Conservation (phyloP, 495 filamentous ascomycete genomes). For the Lepidopterella palustris region DNA sequence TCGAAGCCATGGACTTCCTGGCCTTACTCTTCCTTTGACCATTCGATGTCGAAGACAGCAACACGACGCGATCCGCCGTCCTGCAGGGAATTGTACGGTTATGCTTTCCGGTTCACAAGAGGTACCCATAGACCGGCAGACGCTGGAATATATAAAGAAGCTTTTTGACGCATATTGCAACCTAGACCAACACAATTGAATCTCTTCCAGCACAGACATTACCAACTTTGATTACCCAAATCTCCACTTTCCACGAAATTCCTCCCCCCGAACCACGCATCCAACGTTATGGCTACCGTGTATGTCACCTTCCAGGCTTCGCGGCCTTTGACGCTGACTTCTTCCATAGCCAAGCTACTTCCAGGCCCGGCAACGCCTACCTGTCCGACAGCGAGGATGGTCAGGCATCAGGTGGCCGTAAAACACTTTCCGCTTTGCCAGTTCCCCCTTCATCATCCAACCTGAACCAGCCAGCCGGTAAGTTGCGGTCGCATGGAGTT, state of each 20-base stretch:
- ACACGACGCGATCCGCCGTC: background rate
- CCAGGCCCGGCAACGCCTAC: slow-evolving; percentile 14
- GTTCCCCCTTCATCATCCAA: slow-evolving; percentile 38
- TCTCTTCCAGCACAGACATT: background rate
- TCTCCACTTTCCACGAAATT: background rate
- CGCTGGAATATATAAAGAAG: background rate
- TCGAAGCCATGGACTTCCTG: background rate
- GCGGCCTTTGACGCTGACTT: background rate
- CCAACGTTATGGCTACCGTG: slow-evolving; percentile 15
- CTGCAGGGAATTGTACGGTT: background rate
- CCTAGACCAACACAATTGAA: no score
- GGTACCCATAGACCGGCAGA: background rate
- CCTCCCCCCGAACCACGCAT: slow-evolving; percentile 1
- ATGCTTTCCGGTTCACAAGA: background rate
- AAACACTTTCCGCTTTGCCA: slow-evolving; percentile 25
- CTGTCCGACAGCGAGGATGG: slow-evolving; percentile 25
- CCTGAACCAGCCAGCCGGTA: slow-evolving; percentile 40
- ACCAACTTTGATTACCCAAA: background rate
- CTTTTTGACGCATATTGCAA: background rate
- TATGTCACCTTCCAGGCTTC: slow-evolving; percentile 1
- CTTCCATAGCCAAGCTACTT: slow-evolving; percentile 7
- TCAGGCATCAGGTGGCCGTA: slow-evolving; percentile 24
- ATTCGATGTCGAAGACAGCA: background rate
- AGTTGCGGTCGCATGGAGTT: slow-evolving; percentile 13
- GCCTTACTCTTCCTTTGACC: background rate